Evolutionary conservation across 139 green algal species (phyloP), one percentile per base, ranked within the genome.

Genomic region (Picochlorum sp.): DNA sequence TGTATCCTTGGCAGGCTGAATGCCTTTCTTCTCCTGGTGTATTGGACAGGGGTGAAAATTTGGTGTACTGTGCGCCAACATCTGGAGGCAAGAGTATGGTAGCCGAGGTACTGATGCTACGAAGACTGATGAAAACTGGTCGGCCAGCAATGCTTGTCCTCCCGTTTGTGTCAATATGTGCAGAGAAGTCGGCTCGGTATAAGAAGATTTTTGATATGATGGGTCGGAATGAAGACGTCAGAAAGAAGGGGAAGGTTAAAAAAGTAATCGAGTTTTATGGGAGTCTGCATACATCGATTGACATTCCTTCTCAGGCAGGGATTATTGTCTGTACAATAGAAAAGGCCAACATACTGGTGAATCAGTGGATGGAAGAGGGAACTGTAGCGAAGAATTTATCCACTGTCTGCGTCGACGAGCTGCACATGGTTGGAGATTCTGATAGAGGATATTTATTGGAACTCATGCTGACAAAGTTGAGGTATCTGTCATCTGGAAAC

Each of bases 381-480:
- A 44, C 54, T 8, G 34, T 82, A 44, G 49, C 41, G 57, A 54
- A 21, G 6, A 65, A 83, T 24, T 54, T 92, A 49, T 67, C 28
- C 24, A 76, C 75, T 64, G 71, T 92, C 13, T 78, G 92, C 13
- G 71, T 92, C 14, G 84, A 91, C 60, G 84, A 91, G 69, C 41
- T 88, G 51, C 84, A 91, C 67, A 88, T 91, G 84, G 63, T 86
- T 38, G 85, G 82, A 13, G 89, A 96, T 37, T 64, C 78, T 49
- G 74, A 86, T 61, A 78, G 91, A 18, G 94, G 94, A 15, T 93
- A 92, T 72, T 78, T 94, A 65, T 80, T 98, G 69, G 94, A 99
- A 81, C 83, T 97, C 16, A 72, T 99, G 72, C 82, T 99, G 18
- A 96, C 92, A 49, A 99, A 98, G 76, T 78, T 99, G 57, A 56